These are phyloP conservation scores for Penicillium malachiteum DNA, from an alignment of 495 filamentous ascomycete genomes.

Conservation along the genomic window DNA sequence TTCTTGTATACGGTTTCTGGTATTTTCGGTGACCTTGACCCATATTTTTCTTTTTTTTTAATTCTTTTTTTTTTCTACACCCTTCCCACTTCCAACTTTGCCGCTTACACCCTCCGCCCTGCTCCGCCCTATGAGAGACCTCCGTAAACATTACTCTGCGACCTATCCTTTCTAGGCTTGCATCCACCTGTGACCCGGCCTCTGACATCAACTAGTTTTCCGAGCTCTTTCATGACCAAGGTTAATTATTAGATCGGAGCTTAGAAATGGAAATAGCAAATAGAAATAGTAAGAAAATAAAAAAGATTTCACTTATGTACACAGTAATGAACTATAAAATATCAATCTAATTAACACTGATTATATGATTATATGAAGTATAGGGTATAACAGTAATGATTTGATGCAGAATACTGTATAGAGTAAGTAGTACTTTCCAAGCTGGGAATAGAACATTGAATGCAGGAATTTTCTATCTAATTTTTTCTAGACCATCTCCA, in stretches of 20 bases:
- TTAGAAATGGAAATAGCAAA: no score
- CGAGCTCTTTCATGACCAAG: constrained; percentile 1
- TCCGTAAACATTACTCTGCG: constrained; percentile 29
- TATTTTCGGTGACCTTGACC: no score
- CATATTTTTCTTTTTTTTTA: constrained; percentile 6
- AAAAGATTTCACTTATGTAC: background rate
- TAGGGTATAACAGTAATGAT: background rate
- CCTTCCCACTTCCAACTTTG: constrained; percentile 11
- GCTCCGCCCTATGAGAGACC: constrained; percentile 16
- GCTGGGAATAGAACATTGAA: background rate
- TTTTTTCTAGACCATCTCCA: constrained; percentile 2
- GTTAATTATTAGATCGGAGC: no score
- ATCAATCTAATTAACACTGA: constrained; percentile 1
- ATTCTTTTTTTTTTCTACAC: background rate
- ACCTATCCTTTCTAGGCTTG: constrained; percentile 34
- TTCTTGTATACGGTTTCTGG: no score
- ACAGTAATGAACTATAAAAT: constrained; percentile 4
- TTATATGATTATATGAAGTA: background rate
- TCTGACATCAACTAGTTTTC: constrained; percentile 48
- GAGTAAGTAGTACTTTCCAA: no score
- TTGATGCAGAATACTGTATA: background rate
- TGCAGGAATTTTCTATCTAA: background rate
- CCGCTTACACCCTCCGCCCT: constrained; percentile 24
- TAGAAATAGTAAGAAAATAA: no score
- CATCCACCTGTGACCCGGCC: constrained; percentile 42